These are phyloP conservation scores for Linnemannia hyalina DNA, from an alignment of 192 early-diverging fungal genomes.

Conservation along the genomic window DNA sequence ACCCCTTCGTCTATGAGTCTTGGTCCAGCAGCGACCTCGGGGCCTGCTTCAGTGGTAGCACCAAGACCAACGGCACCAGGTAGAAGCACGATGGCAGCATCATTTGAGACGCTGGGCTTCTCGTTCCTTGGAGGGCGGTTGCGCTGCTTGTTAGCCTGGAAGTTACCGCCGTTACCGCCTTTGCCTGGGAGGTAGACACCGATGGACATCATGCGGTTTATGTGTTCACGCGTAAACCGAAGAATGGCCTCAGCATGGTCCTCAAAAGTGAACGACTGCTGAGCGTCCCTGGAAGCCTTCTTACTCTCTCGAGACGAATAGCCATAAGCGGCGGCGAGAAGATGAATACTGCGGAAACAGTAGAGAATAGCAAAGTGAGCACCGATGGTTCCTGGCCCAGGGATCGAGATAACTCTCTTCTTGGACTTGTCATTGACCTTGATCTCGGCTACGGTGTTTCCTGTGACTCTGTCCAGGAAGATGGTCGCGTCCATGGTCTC, in stretches of 20 bases:
- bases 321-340: conserved; percentile 35
- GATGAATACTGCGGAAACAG: conserved; percentile 50
- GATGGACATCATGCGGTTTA: conserved; percentile 52
- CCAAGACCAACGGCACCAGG: neutral
- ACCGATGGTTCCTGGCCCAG: conserved; percentile 32
- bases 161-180: neutral
- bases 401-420: conserved; percentile 25
- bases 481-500: conserved; percentile 17
- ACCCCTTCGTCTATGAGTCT: neutral
- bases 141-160: neutral
- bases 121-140: neutral
- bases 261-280: conserved; percentile 39
- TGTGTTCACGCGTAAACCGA: conserved; percentile 48
- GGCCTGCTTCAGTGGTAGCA: neutral
- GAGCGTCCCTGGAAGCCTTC: conserved; percentile 9
- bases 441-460: conserved; percentile 40
- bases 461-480: conserved; percentile 9
- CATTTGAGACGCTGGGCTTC: neutral
- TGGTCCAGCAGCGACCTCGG: neutral
- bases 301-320: conserved; percentile 27
- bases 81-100: neutral
- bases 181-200: conserved; percentile 16
- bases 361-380: conserved; percentile 35
- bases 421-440: conserved; percentile 41
- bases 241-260: conserved; percentile 48